Conservation (phyloP, 257 asterid genomes). For the Rauvolfia tetraphylla region DNA sequence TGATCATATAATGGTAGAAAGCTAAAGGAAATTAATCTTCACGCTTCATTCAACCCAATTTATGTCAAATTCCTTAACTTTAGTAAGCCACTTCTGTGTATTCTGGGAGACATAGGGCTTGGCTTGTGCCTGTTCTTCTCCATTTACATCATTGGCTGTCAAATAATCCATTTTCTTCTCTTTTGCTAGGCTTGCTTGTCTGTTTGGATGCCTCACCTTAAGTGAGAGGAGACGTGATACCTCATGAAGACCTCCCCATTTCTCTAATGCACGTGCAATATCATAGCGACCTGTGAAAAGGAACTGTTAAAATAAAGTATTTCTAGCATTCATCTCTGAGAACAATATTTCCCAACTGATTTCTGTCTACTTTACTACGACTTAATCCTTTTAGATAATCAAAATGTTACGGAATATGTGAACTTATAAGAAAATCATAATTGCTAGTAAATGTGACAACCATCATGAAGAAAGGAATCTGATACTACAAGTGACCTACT, state of each 20-base stretch:
- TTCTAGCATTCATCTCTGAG: not conserved
- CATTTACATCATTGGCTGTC: conserved; percentile 25
- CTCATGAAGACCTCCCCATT: conserved; percentile 98
- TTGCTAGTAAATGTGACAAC: not conserved
- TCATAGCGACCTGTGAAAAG: conserved; percentile 62
- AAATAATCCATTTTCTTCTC: conserved; percentile 49
- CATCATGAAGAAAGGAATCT: not conserved
- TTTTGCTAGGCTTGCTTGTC: conserved; percentile 48
- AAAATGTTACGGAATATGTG: not conserved
- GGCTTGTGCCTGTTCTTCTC: conserved; percentile 34
- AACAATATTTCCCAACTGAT: not conserved
- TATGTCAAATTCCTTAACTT: conserved; percentile 68
- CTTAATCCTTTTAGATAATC: not conserved
- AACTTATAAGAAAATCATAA: not conserved
- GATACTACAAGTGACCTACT: not conserved
- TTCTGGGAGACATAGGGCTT: conserved; percentile 54
- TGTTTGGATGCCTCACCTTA: conserved; percentile 72
- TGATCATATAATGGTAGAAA: not conserved
- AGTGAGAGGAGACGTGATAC: conserved; percentile 84
- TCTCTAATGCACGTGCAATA: conserved; percentile 91
- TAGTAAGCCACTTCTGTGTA: conserved; percentile 62
- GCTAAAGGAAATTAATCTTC: not conserved
- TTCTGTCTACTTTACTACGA: not conserved
- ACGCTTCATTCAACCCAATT: conserved; percentile 65
- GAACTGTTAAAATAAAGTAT: not conserved